Evolutionary conservation across 2,329 filamentous ascomycete genomes (phyloP).

Genomic region (Metarhizium robertsii): DNA sequence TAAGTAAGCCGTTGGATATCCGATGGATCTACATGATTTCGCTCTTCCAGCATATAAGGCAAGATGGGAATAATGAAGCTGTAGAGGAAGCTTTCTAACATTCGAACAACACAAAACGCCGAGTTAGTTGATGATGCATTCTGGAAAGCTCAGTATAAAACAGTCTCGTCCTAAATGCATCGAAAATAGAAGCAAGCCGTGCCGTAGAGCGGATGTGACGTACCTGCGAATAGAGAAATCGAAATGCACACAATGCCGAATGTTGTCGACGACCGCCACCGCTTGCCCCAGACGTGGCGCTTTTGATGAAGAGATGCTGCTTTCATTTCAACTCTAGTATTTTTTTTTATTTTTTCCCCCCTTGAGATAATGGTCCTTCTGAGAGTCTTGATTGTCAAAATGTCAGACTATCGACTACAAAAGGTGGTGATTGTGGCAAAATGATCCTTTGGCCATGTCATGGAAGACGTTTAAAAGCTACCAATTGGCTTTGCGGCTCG

Average conservation of each 20-base stretch:
- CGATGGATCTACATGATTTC: background rate
- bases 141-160: background rate
- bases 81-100: background rate
- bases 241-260: background rate
- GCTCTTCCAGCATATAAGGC: background rate
- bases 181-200: no score
- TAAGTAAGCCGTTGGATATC: background rate
- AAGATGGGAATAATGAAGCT: constrained; percentile 1
- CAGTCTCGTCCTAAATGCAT: background rate
- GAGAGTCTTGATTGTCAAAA: no score
- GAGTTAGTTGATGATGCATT: background rate
- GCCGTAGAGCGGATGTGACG: background rate
- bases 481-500: background rate
- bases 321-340: background rate
- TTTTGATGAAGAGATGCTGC: background rate
- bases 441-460: no score
- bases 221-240: background rate
- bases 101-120: background rate
- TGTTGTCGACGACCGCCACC: background rate
- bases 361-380: no score
- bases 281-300: background rate
- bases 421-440: no score
- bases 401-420: no score
- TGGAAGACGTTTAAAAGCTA: no score
- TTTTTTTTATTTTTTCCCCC: no score